phyloP scores from a whole-genome alignment of 108 stramenopile species.

The Epithemia pelagica region DNA sequence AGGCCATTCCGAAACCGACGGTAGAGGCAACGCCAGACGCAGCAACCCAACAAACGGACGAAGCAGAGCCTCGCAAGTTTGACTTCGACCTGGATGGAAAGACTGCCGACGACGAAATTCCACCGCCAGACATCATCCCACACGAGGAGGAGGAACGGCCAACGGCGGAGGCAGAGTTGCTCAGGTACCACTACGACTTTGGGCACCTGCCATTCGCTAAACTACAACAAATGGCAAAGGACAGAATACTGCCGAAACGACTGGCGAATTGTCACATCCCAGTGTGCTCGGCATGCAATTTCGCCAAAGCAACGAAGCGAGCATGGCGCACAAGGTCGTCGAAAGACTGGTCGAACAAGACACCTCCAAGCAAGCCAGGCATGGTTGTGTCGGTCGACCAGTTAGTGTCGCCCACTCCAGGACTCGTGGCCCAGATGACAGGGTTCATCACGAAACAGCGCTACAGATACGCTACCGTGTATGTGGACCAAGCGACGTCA shows the following conservation, averaged over 20 bases:
- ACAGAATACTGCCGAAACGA: slow-evolving; percentile 20
- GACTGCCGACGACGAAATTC: neutral
- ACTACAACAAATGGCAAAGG: slow-evolving; percentile 24
- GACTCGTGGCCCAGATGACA: slow-evolving; percentile 35
- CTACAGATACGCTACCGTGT: slow-evolving; percentile 28
- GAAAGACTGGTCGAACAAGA: neutral
- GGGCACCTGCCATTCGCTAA: slow-evolving; percentile 18
- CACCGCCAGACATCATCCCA: neutral
- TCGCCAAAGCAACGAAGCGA: slow-evolving; percentile 4
- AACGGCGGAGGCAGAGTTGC: slow-evolving; percentile 15
- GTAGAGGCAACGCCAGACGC: too few relatives aligned
- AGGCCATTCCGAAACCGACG: too few relatives aligned
- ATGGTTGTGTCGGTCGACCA: slow-evolving; percentile 38
- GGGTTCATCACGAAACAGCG: slow-evolving; percentile 27
- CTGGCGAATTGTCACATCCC: slow-evolving; percentile 23
- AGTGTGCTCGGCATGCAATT: slow-evolving; percentile 23
- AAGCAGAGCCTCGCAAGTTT: neutral
- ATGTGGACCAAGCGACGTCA: slow-evolving; percentile 23
- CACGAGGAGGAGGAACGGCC: slow-evolving; percentile 14
- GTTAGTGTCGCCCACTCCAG: slow-evolving; percentile 33
- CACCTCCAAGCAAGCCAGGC: slow-evolving; percentile 19
- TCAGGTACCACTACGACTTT: slow-evolving; percentile 17
- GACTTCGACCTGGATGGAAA: neutral
- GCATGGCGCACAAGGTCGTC: slow-evolving; percentile 9
- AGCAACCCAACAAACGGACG: neutral